These are phyloP conservation scores for Cercospora beticola DNA, from an alignment of 2,329 filamentous ascomycete species.

Conservation along the genomic window DNA sequence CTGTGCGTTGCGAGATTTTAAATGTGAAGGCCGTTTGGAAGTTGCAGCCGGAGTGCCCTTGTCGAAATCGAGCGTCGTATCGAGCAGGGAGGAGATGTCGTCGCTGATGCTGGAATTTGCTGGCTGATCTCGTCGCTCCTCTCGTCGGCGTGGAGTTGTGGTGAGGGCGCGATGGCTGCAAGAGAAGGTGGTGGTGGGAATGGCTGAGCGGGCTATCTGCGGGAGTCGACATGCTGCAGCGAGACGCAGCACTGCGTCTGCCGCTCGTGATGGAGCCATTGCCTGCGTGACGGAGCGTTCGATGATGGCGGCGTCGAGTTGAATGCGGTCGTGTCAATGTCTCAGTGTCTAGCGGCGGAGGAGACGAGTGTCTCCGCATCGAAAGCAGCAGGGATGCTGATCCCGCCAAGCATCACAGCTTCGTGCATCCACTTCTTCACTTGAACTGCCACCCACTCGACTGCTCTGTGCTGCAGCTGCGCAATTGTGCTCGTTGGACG, in stretches of 20 bases:
- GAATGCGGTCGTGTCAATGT: background rate
- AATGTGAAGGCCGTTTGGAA: slow-evolving; percentile 31
- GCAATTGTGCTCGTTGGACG: background rate
- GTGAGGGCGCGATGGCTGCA: slow-evolving; percentile 26
- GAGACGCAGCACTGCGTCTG: slow-evolving; percentile 27
- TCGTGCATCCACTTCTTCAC: background rate
- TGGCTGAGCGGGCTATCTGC: slow-evolving; percentile 8
- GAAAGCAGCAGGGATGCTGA: slow-evolving; percentile 1
- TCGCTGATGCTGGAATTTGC: slow-evolving; percentile 11
- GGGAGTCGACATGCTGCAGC: slow-evolving; percentile 24
- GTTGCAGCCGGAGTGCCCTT: slow-evolving; percentile 31
- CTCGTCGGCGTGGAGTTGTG: slow-evolving; percentile 17
- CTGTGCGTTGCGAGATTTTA: slow-evolving; percentile 31
- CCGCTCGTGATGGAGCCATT: slow-evolving; percentile 5
- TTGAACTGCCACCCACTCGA: background rate
- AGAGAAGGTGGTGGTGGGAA: slow-evolving; percentile 19
- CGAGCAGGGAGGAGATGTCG: slow-evolving; percentile 32
- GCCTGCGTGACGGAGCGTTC: background rate
- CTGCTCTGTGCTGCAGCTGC: background rate
- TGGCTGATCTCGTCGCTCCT: slow-evolving; percentile 13
- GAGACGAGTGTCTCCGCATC: slow-evolving; percentile 1
- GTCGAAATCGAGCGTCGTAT: slow-evolving; percentile 33
- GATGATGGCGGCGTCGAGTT: background rate
- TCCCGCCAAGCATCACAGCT: slow-evolving; percentile 7
- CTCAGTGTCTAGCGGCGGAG: background rate